Evolutionary conservation across 2,329 filamentous ascomycete genomes (phyloP), one percentile per base, ranked within the genome.

Genomic region (Penicillium polonicum): DNA sequence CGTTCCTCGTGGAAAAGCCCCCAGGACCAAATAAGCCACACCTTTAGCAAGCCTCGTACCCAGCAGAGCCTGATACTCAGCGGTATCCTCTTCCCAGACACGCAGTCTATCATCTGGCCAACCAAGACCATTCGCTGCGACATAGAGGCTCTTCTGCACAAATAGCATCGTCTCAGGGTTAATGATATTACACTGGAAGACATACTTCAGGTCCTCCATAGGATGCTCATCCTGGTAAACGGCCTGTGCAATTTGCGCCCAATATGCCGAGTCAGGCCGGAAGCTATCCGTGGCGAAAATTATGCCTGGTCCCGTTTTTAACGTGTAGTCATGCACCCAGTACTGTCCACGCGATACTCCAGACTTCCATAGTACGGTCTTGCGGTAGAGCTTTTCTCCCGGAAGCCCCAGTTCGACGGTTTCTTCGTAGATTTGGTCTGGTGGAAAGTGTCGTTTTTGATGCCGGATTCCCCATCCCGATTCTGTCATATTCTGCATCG

Each of bases 191-290:
- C 21, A 35, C 19, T 25, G 31, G 31, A 48, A 36, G 15, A 25
- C 33, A 35, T 46, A 46, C 27, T 31, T 48, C 46, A 48, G 31
- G 3, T 36, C 31, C 33, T 35, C 31, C 3, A 38, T n/a, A 9
- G 15, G 17, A 10, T 35, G 27, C 12, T 46, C 27, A 21, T 31
- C 43, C 19, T 46, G 27, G 12, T 46, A 46, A 15, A 46, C n/a
- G 12, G 43, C 43, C 27, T 46, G 43, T 12, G n/a, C 43, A 10
- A 46, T 46, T 46, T 46, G 43, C 43, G 43, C 43, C 43, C 43
- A 60, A 60, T 60, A 41, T 45, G 55, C 50, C 43, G 55, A 55
- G 45, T 50, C 44, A 35, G 39, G 29, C 44, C 27, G 48, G 27
- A 46, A 46, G 43, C 43, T 46, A 46, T 46, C 43, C n/a, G 8